These are phyloP conservation scores for Dipteronia sinensis DNA, from an alignment of 345 rosid species.

Conservation along the genomic window DNA sequence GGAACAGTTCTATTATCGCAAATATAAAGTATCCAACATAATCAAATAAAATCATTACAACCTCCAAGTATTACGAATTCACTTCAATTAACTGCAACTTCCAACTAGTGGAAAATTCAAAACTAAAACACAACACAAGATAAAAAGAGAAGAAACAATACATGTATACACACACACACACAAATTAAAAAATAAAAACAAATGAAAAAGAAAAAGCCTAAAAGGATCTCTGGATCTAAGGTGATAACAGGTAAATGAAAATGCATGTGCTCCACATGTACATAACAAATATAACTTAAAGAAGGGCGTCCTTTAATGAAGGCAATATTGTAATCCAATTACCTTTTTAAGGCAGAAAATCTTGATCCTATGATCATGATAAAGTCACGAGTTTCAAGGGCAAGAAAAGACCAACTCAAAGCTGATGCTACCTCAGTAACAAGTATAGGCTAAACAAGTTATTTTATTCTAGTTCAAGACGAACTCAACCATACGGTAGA, in stretches of 20 bases:
- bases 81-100: neutral
- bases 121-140: neutral
- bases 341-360: neutral
- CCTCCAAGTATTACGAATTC: neutral
- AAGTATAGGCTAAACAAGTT: neutral
- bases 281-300: neutral
- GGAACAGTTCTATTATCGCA: neutral
- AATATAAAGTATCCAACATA: neutral
- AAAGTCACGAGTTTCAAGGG: neutral
- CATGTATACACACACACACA: too few relatives aligned
- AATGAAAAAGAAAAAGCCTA: neutral
- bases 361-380: neutral
- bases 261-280: neutral
- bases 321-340: neutral
- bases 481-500: neutral
- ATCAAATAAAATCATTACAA: neutral
- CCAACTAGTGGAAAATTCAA: neutral
- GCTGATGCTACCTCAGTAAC: neutral
- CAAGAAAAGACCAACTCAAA: neutral
- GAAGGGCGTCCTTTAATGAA: neutral
- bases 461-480: neutral
- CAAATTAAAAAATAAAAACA: too few relatives aligned
- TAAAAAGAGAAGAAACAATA: too few relatives aligned
- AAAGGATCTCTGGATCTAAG: neutral
- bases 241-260: neutral